Evolutionary conservation across 2,329 filamentous ascomycete species (phyloP), one percentile per base, ranked within the genome.

Genomic region (Neonectria magnoliae): DNA sequence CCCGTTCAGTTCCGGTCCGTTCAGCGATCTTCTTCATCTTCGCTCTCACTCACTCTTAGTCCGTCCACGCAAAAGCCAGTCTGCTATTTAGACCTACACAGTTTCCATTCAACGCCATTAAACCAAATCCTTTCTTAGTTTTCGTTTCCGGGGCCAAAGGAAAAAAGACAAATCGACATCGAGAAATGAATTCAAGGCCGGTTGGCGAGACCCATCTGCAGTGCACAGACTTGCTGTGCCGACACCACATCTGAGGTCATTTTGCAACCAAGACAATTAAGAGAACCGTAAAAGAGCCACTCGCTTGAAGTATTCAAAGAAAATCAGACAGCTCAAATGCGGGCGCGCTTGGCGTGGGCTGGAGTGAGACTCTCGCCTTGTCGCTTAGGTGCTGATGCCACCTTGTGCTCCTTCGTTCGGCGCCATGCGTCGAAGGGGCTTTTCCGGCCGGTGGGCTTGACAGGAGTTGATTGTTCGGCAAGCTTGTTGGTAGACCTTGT

Each of bases 361-460:
- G 76, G 66, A 25, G 70, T 68, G 20, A 80, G 70, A n/a, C 66
- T 73, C 8, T 79, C 78, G 42, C 72, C 79, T 25, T 74, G 71
- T 64, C 83, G 81, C 76, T 86, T 86, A 53, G 77, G 67, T 25
- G 79, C 72, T 81, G 81, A 79, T 83, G 86, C 65, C 76, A 81
- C 65, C 81, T 80, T 65, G 77, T 70, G 78, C 68, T 77, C 80
- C 82, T 93, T 93, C 71, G 87, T 88, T 62, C 90, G 87, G 67
- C 83, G 86, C 90, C 90, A 93, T 42, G 83, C 83, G 71, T 91
- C 89, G 71, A 93, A 93, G 2, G 88, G 88, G 71, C 86, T 89
- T 62, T 80, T 81, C 68, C 80, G 74, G 48, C 73, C 72, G 63
- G 75, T 76, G 64, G 70, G 64, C 69, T 81, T 85, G 67, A 81